Percentiles rank a stretch among this genome's conserved stretches.
These are phyloP conservation scores for Guillardia theta DNA, from an alignment of 78 protist species.

Conservation along the genomic window DNA sequence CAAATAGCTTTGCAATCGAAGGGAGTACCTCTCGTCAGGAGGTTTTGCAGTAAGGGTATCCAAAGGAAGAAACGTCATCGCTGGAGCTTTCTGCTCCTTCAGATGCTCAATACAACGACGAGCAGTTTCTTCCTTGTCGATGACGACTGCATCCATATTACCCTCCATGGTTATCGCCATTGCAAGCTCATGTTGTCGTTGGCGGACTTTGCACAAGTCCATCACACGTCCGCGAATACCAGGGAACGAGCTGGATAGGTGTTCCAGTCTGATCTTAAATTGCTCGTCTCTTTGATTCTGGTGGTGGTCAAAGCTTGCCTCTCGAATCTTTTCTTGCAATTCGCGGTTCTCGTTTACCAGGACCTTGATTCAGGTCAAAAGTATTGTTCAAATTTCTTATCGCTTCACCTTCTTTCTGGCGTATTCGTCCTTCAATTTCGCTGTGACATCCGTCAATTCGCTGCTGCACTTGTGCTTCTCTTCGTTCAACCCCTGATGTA, in stretches of 20 bases:
- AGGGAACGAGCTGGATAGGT: not conserved
- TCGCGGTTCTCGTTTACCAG: no score
- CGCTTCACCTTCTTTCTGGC: not conserved
- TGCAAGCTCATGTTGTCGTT: not conserved
- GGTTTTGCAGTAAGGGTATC: not conserved
- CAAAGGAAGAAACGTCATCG: not conserved
- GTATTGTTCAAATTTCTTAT: no score
- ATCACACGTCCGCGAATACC: not conserved
- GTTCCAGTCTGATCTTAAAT: not conserved
- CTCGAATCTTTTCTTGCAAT: not conserved
- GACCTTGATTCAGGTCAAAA: no score
- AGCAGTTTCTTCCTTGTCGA: not conserved
- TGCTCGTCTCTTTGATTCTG: not conserved
- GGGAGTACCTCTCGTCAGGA: not conserved
- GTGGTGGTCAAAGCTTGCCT: not conserved
- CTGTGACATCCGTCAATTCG: not conserved
- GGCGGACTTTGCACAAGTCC: slow-evolving; percentile 33
- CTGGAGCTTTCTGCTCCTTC: not conserved
- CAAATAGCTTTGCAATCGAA: no score
- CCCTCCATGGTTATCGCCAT: not conserved
- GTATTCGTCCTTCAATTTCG: not conserved
- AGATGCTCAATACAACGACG: not conserved
- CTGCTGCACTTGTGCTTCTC: not conserved
- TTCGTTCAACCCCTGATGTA: not conserved
- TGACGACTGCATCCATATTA: not conserved